phyloP scores from a whole-genome alignment of 306 rosid genomes.

The Vicia faba region DNA sequence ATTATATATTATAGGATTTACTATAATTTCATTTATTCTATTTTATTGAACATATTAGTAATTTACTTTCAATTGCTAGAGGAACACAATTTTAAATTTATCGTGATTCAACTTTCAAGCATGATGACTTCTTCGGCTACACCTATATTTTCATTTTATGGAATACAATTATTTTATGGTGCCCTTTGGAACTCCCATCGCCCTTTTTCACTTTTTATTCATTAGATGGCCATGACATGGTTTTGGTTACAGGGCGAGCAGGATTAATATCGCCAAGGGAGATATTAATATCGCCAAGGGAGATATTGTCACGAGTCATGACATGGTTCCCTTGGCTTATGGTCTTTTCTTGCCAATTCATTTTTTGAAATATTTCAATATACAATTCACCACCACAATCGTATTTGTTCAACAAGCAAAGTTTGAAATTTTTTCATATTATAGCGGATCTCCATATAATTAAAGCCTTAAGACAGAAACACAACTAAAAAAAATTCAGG shows the following conservation, averaged over 20 bases:
- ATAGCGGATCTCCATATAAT: background rate
- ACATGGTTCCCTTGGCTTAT: background rate
- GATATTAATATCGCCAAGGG: background rate
- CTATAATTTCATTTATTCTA: conserved; percentile 18
- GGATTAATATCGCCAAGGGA: background rate
- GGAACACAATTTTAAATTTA: conserved; percentile 5
- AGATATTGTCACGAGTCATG: background rate
- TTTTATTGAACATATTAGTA: conserved; percentile 7
- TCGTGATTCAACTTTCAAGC: conserved; percentile 11
- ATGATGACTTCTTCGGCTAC: background rate
- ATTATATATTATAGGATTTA: conserved; percentile 29
- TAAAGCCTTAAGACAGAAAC: background rate
- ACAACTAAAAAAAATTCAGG: background rate
- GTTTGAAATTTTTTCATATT: background rate
- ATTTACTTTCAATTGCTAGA: conserved; percentile 11
- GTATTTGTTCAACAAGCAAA: background rate
- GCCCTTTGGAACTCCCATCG: background rate
- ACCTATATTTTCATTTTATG: background rate
- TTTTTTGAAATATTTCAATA: background rate
- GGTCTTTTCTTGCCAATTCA: background rate
- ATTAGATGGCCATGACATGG: background rate
- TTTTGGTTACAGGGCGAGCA: background rate
- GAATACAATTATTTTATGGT: background rate
- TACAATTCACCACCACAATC: background rate
- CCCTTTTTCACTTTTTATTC: background rate